Base-by-base conservation (phyloP, 1,284 basidiomycete species). In the Pyrrhoderma lamaoense region DNA sequence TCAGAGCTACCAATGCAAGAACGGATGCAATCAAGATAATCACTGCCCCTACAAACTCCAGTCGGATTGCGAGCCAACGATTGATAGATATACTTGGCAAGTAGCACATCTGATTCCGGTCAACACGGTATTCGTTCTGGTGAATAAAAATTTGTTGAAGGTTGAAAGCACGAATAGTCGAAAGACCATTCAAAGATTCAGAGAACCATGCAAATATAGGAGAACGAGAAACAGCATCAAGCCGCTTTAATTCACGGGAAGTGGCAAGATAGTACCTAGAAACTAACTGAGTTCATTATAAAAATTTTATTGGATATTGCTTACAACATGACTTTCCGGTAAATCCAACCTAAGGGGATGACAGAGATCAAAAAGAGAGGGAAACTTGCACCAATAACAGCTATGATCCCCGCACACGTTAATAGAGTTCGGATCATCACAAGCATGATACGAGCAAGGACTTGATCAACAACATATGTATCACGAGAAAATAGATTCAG, bases 401-500 rank as follows among this genome's bases (percentile, higher is more conserved):
- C 65, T 11, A 93, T 60, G 56, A 95, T 93, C 49, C 87, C 91
- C 11, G 82, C 59, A 66, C 86, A 77, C 1, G 69, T 64, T 1
- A 76, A 75, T 2, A 72, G 58, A 0, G 81, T 93, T 36, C 88
- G 75, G 58, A 80, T 73, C 51, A 88, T 70, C 36, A 73, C 75
- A 61, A 80, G 78, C 34, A 93, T 82, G 40, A 93, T 74, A 44
- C 85, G 76, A 19, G 82, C 80, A 21, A 94, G 76, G 5, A 90
- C 70, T 61, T 89, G 81, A 63, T 97, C 94, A 23, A 96, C 82
- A 38, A 95, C 92, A 62, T 94, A 94, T 42, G 89, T 82, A 63
- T 99, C 95, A 3, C 93, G 81, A 13, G 90, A 91, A 69, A 98
- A 98, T 34, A 96, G 67, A 64, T 94, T 94, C 51, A 93, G 64